phyloP scores from a whole-genome alignment of 2,329 filamentous ascomycete species.

The Arthrobotrys musiformis region DNA sequence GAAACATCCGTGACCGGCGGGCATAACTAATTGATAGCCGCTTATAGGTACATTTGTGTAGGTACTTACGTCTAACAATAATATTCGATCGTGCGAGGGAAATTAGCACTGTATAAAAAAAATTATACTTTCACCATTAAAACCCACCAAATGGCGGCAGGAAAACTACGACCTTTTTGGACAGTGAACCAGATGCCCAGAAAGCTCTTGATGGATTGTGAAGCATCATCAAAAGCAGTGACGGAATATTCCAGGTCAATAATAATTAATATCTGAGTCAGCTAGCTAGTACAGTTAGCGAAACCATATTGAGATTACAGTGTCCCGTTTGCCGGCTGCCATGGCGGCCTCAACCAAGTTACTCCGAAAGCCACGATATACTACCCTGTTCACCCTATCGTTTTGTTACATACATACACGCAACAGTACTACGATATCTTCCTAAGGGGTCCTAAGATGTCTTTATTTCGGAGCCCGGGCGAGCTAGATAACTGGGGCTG shows the following conservation, averaged over 20 bases:
- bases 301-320: slow-evolving; percentile 12
- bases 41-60: neutral
- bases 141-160: slow-evolving; percentile 27
- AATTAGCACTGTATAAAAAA: slow-evolving; percentile 26
- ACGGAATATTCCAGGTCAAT: neutral
- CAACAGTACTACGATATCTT: no score
- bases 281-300: no score
- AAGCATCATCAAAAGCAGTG: neutral
- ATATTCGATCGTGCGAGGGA: neutral
- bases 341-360: slow-evolving; percentile 27
- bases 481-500: slow-evolving; percentile 2
- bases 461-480: slow-evolving; percentile 7
- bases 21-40: neutral
- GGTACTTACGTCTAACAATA: neutral
- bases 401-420: neutral
- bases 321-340: slow-evolving; percentile 22
- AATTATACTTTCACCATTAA: slow-evolving; percentile 4
- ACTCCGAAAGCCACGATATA: slow-evolving; percentile 30
- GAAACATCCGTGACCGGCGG: slow-evolving; percentile 36
- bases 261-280: slow-evolving; percentile 10
- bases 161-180: neutral
- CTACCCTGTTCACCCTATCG: neutral
- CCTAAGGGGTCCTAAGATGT: neutral
- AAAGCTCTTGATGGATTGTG: neutral
- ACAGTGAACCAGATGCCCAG: neutral